Evolutionary conservation across 1,284 basidiomycete genomes (phyloP).

Genomic region (Austroboletus novae-zelandiae): DNA sequence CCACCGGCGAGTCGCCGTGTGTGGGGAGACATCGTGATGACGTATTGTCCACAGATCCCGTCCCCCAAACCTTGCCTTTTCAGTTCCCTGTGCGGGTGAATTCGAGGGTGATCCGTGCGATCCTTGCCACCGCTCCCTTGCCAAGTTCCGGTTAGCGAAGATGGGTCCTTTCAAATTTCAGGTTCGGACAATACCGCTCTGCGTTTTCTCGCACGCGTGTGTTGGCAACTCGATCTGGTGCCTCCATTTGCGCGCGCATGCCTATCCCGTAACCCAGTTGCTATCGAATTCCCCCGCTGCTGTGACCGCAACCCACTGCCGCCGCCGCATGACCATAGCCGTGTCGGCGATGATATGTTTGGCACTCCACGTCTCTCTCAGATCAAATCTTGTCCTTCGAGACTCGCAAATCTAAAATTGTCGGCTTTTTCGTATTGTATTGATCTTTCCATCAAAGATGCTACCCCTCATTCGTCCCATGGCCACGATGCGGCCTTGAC

Average conservation of each 20-base stretch:
- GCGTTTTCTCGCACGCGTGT: slow-evolving; percentile 14
- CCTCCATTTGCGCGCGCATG: slow-evolving; percentile 10
- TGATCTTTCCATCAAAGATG: slow-evolving; percentile 14
- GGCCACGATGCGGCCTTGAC: slow-evolving; percentile 11
- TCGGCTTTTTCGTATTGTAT: slow-evolving; percentile 6
- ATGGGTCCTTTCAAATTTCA: slow-evolving; percentile 9
- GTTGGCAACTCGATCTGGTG: slow-evolving; percentile 11
- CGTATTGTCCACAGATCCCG: slow-evolving; percentile 15
- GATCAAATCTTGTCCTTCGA: slow-evolving; percentile 18
- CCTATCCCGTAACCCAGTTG: slow-evolving; percentile 18
- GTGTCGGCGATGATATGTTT: slow-evolving; percentile 6
- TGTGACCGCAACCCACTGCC: slow-evolving; percentile 15
- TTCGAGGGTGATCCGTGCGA: slow-evolving; percentile 10
- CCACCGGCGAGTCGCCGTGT: slow-evolving; percentile 19
- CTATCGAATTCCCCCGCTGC: slow-evolving; percentile 16
- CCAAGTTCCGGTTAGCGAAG: slow-evolving; percentile 13
- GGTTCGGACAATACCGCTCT: slow-evolving; percentile 19
- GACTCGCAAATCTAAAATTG: slow-evolving; percentile 21
- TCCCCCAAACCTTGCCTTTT: slow-evolving; percentile 10
- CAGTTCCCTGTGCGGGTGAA: slow-evolving; percentile 3
- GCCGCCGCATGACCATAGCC: slow-evolving; percentile 20
- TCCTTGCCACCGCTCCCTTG: background rate
- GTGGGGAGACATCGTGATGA: slow-evolving; percentile 20
- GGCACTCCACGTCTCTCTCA: slow-evolving; percentile 10
- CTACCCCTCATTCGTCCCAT: slow-evolving; percentile 5